Evolutionary conservation across 2,329 filamentous ascomycete species (phyloP).

Genomic region (Penicillium thymicola): DNA sequence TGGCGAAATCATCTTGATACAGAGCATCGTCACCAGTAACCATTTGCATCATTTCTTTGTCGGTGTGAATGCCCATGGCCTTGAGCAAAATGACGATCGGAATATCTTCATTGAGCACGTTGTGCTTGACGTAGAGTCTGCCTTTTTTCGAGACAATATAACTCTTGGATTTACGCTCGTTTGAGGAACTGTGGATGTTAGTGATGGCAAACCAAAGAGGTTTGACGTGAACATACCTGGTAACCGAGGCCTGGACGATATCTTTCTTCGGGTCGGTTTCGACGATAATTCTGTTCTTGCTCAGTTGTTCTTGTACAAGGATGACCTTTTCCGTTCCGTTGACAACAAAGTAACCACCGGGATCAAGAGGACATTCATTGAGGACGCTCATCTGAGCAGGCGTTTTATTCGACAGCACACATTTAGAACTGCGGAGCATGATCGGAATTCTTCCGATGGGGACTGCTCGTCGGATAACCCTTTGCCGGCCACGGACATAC

Average conservation of each 20-base stretch:
- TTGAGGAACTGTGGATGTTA: slow-evolving; percentile 70
- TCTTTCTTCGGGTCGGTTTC: slow-evolving; percentile 90
- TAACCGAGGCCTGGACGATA: slow-evolving; percentile 91
- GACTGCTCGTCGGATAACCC: slow-evolving; percentile 69
- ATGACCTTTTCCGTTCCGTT: slow-evolving; percentile 98
- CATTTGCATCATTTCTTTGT: slow-evolving; percentile 90
- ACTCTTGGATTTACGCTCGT: slow-evolving; percentile 96
- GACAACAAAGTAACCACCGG: slow-evolving; percentile 96
- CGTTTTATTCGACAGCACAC: slow-evolving; percentile 76
- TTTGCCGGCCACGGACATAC: slow-evolving; percentile 77
- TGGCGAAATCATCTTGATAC: slow-evolving; percentile 91
- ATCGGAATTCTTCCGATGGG: slow-evolving; percentile 88
- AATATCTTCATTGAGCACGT: slow-evolving; percentile 88
- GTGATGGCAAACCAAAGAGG: not conserved
- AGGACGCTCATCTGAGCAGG: slow-evolving; percentile 86
- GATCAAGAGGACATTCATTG: slow-evolving; percentile 94
- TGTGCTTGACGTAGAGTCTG: slow-evolving; percentile 82
- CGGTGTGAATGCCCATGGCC: slow-evolving; percentile 87
- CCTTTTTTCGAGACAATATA: slow-evolving; percentile 95
- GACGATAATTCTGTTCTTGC: slow-evolving; percentile 98
- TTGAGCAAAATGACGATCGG: slow-evolving; percentile 92
- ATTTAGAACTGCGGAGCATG: slow-evolving; percentile 95
- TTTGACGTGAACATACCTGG: slow-evolving; percentile 47
- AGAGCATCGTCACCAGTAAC: slow-evolving; percentile 81
- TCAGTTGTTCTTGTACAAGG: slow-evolving; percentile 94